Conservation (phyloP, 2,329 filamentous ascomycete genomes). For the Alternaria consortialis region DNA sequence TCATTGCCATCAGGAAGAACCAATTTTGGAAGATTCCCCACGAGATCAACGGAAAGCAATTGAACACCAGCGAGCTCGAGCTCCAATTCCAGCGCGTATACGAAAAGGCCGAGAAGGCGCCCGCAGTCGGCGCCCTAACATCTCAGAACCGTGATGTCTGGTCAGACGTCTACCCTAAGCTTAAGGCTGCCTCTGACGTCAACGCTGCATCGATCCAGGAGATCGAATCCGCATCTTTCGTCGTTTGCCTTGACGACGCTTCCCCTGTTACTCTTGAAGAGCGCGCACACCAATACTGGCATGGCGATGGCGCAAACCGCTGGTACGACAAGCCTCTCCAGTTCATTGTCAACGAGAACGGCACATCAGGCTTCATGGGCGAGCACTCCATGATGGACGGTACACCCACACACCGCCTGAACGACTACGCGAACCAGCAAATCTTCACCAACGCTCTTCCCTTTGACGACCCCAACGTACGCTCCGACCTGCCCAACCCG, state of each 20-base stretch:
- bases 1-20: slow-evolving; percentile 92
- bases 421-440: slow-evolving; percentile 90
- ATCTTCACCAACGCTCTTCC: slow-evolving; percentile 96
- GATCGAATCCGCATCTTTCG: slow-evolving; percentile 88
- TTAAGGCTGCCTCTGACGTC: slow-evolving; percentile 76
- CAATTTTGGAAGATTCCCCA: slow-evolving; percentile 94
- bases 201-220: slow-evolving; percentile 81
- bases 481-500: slow-evolving; percentile 86
- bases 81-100: slow-evolving; percentile 88
- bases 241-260: slow-evolving; percentile 93
- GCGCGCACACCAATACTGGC: slow-evolving; percentile 96
- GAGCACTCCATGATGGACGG: slow-evolving; percentile 99
- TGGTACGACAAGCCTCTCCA: slow-evolving; percentile 99
- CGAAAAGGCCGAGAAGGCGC: slow-evolving; percentile 69
- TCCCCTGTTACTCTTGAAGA: slow-evolving; percentile 92
- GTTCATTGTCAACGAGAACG: slow-evolving; percentile 98
- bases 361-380: slow-evolving; percentile 95
- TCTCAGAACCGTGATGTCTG: slow-evolving; percentile 93
- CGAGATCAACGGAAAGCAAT: slow-evolving; percentile 81
- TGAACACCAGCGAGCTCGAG: slow-evolving; percentile 90
- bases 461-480: slow-evolving; percentile 78
- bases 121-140: slow-evolving; percentile 84
- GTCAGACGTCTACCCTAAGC: slow-evolving; percentile 72
- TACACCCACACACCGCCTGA: slow-evolving; percentile 94
- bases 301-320: slow-evolving; percentile 92